Evolutionary conservation across 2,329 filamentous ascomycete species (phyloP).

Genomic region (Talaromyces sp.): DNA sequence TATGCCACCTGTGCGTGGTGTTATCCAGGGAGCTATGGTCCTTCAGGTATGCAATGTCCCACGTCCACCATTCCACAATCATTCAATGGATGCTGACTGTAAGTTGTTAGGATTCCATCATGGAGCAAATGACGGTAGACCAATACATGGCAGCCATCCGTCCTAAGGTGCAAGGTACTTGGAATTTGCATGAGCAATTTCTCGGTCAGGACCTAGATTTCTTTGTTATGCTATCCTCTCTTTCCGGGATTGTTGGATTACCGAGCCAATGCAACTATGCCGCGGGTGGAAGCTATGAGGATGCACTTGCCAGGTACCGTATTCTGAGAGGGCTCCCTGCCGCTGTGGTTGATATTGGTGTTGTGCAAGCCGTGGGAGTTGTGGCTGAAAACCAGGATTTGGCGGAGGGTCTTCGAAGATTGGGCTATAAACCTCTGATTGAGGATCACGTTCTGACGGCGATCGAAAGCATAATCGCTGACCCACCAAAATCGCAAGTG

Average conservation of each 20-base stretch:
- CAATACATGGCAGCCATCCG: neutral
- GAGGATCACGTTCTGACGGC: neutral
- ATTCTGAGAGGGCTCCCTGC: conserved; percentile 7
- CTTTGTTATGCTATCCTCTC: neutral
- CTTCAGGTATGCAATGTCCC: neutral
- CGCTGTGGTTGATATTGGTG: conserved; percentile 29
- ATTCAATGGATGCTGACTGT: neutral
- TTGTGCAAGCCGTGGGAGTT: conserved; percentile 32
- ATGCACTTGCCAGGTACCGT: conserved; percentile 27
- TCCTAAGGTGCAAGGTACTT: neutral
- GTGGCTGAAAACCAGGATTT: conserved; percentile 23
- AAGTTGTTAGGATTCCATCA: neutral
- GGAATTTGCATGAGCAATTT: neutral
- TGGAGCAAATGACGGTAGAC: neutral
- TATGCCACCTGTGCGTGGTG: neutral
- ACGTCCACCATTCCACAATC: neutral
- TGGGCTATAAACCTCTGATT: neutral
- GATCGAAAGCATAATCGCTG: neutral
- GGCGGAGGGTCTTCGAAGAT: neutral
- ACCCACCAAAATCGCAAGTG: neutral
- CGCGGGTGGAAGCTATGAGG: conserved; percentile 14
- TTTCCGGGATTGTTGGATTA: conserved; percentile 12
- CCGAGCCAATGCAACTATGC: conserved; percentile 15
- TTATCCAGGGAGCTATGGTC: conserved; percentile 17
- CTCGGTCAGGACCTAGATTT: neutral